Evolutionary conservation across 2,329 filamentous ascomycete species (phyloP).

Genomic region (Trichoderma atrobrunneum): DNA sequence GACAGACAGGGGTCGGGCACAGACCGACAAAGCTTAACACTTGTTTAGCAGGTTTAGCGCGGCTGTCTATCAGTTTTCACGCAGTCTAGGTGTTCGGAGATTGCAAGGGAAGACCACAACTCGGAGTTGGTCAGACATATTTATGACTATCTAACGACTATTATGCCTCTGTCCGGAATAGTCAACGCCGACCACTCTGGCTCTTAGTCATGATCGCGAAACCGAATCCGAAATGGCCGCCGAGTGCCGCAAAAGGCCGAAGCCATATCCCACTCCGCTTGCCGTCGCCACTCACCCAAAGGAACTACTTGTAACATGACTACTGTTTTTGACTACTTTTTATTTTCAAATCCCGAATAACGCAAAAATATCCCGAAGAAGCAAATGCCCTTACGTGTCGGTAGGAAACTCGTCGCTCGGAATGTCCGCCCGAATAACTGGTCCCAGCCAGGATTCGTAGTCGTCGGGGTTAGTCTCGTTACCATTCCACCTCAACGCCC

Average conservation of each 20-base stretch:
- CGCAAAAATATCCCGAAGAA: background rate
- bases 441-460: slow-evolving; percentile 5
- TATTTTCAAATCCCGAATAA: background rate
- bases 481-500: background rate
- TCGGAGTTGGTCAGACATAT: background rate
- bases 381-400: background rate
- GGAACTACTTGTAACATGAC: too few relatives aligned
- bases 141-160: background rate
- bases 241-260: background rate
- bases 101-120: background rate
- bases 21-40: background rate
- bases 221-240: too few relatives aligned
- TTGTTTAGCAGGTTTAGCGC: background rate
- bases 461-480: slow-evolving; percentile 2
- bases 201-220: background rate
- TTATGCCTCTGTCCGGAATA: background rate
- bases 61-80: background rate
- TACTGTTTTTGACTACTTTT: too few relatives aligned
- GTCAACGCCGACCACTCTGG: background rate
- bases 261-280: background rate
- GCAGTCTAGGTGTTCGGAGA: background rate
- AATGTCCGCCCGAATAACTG: background rate
- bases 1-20: background rate
- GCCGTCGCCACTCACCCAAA: background rate
- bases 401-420: background rate